Conservation (phyloP, 2,329 filamentous ascomycete species). For the Aspergillus ibericus region DNA sequence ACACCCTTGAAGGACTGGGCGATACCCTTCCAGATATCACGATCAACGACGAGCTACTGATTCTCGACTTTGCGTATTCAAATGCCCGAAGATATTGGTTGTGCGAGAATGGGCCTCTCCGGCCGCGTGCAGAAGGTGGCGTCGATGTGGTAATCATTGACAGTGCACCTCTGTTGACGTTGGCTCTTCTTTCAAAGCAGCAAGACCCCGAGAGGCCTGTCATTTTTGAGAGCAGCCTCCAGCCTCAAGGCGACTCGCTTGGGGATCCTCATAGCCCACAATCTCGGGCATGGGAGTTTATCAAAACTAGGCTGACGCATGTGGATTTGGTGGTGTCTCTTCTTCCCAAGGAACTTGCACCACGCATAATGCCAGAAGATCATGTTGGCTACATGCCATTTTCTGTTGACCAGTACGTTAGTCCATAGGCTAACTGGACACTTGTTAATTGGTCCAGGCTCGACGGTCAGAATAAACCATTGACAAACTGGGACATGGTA, state of each 20-base stretch:
- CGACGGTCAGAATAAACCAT: conserved; percentile 72
- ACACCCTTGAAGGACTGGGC: conserved; percentile 76
- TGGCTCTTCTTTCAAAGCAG: conserved; percentile 71
- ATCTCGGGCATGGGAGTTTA: conserved; percentile 69
- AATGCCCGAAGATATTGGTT: conserved; percentile 75
- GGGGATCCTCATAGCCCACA: conserved; percentile 63
- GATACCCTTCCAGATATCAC: conserved; percentile 62
- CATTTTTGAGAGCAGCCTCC: conserved; percentile 77
- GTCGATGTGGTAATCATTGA: conserved; percentile 75
- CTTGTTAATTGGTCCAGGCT: conserved; percentile 47
- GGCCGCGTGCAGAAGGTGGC: conserved; percentile 63
- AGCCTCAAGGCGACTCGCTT: conserved; percentile 70
- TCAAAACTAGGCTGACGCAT: conserved; percentile 67
- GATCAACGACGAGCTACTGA: conserved; percentile 57
- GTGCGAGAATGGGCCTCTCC: conserved; percentile 63
- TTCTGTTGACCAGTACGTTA: conserved; percentile 66
- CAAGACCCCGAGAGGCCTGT: conserved; percentile 68
- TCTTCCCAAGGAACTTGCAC: conserved; percentile 71
- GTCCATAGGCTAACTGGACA: neutral
- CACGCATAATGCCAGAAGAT: conserved; percentile 60
- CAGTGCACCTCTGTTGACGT: conserved; percentile 74
- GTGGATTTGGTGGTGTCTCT: conserved; percentile 81
- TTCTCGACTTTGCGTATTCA: conserved; percentile 67
- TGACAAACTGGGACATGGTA: conserved; percentile 56
- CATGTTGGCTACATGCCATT: conserved; percentile 72